Conservation (phyloP, 108 stramenopile genomes). For the Nannochloropsis gaditana region DNA sequence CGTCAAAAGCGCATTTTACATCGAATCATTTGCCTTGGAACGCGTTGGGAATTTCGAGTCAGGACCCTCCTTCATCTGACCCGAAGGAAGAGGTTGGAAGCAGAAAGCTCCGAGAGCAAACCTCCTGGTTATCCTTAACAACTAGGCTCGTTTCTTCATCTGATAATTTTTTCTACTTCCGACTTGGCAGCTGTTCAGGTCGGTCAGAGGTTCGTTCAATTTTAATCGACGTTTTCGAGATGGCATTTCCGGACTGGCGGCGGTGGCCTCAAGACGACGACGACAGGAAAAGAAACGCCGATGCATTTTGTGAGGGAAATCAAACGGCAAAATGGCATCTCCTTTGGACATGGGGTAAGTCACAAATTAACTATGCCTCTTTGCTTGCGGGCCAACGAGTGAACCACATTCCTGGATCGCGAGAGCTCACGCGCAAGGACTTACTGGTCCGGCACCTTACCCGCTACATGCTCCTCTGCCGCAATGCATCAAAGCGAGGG, state of each 20-base stretch:
- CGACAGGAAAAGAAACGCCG: not conserved
- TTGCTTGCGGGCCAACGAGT: slow-evolving; percentile 60
- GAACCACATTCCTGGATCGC: slow-evolving; percentile 58
- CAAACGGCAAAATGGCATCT: slow-evolving; percentile 52
- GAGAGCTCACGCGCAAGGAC: slow-evolving; percentile 60
- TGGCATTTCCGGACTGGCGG: not conserved
- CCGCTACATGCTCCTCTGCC: slow-evolving; percentile 33
- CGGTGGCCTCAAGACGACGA: not conserved
- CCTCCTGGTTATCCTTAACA: too few relatives aligned
- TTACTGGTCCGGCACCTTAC: slow-evolving; percentile 67
- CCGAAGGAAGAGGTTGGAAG: too few relatives aligned
- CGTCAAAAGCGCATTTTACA: too few relatives aligned
- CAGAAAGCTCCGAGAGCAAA: too few relatives aligned
- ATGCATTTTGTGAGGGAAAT: slow-evolving; percentile 27
- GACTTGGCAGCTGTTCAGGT: not conserved
- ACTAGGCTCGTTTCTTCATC: too few relatives aligned
- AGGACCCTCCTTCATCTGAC: too few relatives aligned
- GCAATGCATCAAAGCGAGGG: too few relatives aligned
- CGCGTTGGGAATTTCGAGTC: too few relatives aligned
- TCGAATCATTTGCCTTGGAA: too few relatives aligned
- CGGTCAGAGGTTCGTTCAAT: not conserved
- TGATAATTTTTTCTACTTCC: not conserved
- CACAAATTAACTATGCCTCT: slow-evolving; percentile 51
- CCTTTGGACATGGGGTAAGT: slow-evolving; percentile 65
- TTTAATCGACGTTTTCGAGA: not conserved